Percentiles rank a stretch among this genome's conserved stretches.
phyloP scores from a whole-genome alignment of 306 rosid genomes.

The Morella rubra region DNA sequence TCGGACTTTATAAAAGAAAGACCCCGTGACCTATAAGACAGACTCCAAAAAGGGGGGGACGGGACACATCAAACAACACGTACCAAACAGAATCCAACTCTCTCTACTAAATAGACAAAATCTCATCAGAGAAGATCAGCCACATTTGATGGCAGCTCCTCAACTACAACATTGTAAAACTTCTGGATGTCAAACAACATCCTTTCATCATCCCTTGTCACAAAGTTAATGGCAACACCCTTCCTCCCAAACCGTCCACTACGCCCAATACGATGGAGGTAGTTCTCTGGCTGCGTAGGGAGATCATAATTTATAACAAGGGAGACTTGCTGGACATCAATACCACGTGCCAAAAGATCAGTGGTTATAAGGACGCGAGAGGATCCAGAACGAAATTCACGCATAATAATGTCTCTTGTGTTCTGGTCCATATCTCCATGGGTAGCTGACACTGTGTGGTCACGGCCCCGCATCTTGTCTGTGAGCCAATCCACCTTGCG shows the following conservation, averaged over 20 bases:
- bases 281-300: constrained; percentile 88
- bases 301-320: constrained; percentile 77
- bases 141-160: constrained; percentile 82
- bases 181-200: constrained; percentile 76
- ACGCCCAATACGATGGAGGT: constrained; percentile 83
- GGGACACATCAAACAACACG: constrained; percentile 29
- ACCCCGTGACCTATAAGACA: constrained; percentile 38
- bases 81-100: constrained; percentile 33
- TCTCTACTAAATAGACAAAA: constrained; percentile 40
- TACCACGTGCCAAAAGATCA: constrained; percentile 81
- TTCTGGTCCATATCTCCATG: constrained; percentile 95
- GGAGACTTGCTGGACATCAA: constrained; percentile 84
- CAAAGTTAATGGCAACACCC: constrained; percentile 83
- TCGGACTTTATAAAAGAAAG: constrained; percentile 30
- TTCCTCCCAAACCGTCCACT: constrained; percentile 87
- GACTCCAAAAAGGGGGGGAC: constrained; percentile 6
- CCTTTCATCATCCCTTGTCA: constrained; percentile 57
- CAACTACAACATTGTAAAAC: constrained; percentile 68
- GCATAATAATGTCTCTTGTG: constrained; percentile 84
- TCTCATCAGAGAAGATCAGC: constrained; percentile 76
- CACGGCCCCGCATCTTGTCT: constrained; percentile 81
- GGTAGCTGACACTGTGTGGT: constrained; percentile 83
- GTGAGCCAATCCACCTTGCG: constrained; percentile 93
- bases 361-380: constrained; percentile 79
- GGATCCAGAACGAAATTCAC: constrained; percentile 80